Evolutionary conservation across 2,329 filamentous ascomycete genomes (phyloP), one percentile per base, ranked within the genome.

Genomic region (Aspergillus pseudonomiae): DNA sequence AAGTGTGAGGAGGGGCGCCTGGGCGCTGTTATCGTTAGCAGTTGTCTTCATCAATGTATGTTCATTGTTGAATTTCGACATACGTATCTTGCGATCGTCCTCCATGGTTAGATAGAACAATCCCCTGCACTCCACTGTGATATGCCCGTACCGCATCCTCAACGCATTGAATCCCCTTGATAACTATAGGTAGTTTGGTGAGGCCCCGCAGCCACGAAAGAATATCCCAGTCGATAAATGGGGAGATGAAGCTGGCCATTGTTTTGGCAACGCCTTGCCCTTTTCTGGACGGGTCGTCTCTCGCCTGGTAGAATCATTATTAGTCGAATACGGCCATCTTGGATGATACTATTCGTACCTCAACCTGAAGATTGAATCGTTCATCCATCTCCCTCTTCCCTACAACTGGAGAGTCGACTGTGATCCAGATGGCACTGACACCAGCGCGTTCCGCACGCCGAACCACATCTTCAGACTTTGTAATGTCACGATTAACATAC

Each of bases 1-100:
- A 4, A 91, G 72, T 0, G 87, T 82, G 39, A 90, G 73, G 34
- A 91, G 80, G 0, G 85, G 82, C 0, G 88, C 67, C 65, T 76
- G 74, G 4, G 74, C 70, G 1, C 70, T 74, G 36, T 41, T n/a
- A 5, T 2, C 28, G 41, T 61, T 1, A 64, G 61, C 24, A 53
- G 50, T 32, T 21, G 5, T 30, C 34, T 19, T 24, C 16, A 12
- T 19, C 14, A 34, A 12, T 24, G 28, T 11, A 28, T 24, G 28
- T 11, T 26, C 14, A 11, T 41, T n/a, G n/a, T 54, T 28, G 50
- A 6, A 14, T 56, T 26, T 7, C 3, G 4, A 62, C 69, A 43
- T 68, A 71, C 76, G 77, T 70, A 65, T 85, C 83, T 55, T 81
- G 72, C 45, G 84, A 83, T 21, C 83, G 71, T 4, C 83, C 83